Percentiles rank a stretch among this genome's conserved stretches.
Evolutionary conservation across 139 green algal species (phyloP).

Genomic region (Trebouxia sp.): DNA sequence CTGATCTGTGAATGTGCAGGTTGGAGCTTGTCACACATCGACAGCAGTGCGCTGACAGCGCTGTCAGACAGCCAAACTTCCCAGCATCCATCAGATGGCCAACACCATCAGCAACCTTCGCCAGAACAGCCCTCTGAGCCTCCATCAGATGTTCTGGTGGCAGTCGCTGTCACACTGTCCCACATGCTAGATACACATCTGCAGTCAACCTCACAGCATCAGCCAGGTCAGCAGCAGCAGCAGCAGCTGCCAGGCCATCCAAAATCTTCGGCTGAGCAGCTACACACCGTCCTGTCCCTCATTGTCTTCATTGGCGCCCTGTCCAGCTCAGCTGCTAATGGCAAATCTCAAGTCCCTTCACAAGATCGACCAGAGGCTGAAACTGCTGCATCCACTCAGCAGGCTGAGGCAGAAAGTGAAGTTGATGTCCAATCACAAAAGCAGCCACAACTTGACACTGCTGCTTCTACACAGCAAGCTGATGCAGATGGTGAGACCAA

Average conservation of each 20-base stretch:
- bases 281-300: neutral
- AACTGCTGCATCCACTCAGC: neutral
- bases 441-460: too few relatives aligned
- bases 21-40: neutral
- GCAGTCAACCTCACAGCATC: neutral
- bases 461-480: neutral
- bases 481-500: neutral
- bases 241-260: neutral
- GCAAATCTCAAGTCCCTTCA: neutral
- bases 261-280: too few relatives aligned
- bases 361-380: neutral
- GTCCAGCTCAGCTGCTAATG: neutral
- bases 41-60: neutral
- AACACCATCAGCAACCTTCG: neutral
- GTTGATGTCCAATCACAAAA: too few relatives aligned
- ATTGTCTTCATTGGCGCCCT: neutral
- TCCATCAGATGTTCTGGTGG: neutral
- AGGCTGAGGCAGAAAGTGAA: neutral
- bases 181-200: slow-evolving; percentile 3
- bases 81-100: neutral
- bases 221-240: neutral
- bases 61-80: neutral
- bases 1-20: neutral
- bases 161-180: neutral
- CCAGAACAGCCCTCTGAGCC: neutral